A percentile compares a stretch with the other conserved stretches of the same genome.
These are phyloP conservation scores for Pseudogymnoascus destructans DNA, from an alignment of 2,329 filamentous ascomycete genomes.

Conservation along the genomic window DNA sequence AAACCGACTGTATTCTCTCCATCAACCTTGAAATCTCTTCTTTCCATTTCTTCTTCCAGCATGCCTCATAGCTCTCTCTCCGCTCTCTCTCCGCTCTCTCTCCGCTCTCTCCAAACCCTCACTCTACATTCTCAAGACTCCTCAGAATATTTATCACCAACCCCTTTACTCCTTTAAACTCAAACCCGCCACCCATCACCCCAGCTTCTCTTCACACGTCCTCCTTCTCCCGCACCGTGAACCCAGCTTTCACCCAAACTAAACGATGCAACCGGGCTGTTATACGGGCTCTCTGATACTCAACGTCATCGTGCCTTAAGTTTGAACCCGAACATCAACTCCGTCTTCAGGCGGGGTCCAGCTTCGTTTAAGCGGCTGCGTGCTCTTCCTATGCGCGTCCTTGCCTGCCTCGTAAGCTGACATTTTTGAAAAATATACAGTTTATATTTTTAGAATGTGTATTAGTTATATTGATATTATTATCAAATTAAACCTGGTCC, in stretches of 20 bases:
- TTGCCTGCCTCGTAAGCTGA: conserved; percentile 9
- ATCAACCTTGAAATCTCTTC: not conserved
- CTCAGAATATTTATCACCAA: not conserved
- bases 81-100: not conserved
- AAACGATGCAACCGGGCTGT: not conserved
- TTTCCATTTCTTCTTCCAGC: conserved; percentile 1
- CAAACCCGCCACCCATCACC: not conserved
- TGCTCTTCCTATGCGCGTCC: not conserved
- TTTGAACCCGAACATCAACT: not conserved
- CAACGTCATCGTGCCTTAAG: not conserved
- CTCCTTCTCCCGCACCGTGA: not conserved
- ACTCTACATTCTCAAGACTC: not conserved
- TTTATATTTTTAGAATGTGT: not conserved
- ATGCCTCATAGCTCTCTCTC: no score
- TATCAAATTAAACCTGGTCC: not conserved
- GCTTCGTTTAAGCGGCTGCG: conserved; percentile 9
- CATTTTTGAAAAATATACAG: not conserved
- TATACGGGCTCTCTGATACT: not conserved
- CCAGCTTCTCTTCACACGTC: not conserved
- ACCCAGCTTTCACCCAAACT: not conserved
- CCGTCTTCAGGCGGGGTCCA: not conserved
- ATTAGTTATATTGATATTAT: not conserved
- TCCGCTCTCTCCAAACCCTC: not conserved
- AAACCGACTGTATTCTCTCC: not conserved
- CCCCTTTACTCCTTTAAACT: not conserved